phyloP scores from a whole-genome alignment of 495 filamentous ascomycete species.

The Hapsidospora chrysogenum region DNA sequence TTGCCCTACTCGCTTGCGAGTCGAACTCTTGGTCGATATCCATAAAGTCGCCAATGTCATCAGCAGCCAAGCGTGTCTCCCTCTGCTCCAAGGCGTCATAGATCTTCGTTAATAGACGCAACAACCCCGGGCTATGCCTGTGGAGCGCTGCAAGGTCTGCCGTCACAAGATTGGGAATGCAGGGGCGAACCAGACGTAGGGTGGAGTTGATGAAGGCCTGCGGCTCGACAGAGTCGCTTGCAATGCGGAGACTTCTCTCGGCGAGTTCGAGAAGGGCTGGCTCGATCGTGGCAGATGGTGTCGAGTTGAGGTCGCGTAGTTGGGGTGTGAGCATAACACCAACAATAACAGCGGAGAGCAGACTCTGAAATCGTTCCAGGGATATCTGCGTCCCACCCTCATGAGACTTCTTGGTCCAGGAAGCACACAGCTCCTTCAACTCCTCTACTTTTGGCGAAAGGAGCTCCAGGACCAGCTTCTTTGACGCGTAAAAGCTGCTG shows the following conservation, averaged over 20 bases:
- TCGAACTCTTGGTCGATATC: conserved; percentile 63
- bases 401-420: conserved; percentile 24
- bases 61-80: conserved; percentile 8
- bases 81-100: conserved; percentile 29
- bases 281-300: conserved; percentile 23
- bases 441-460: conserved; percentile 29
- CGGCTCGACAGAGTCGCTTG: conserved; percentile 15
- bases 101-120: conserved; percentile 21
- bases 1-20: conserved; percentile 31
- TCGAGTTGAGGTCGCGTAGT: conserved; percentile 19
- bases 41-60: conserved; percentile 40
- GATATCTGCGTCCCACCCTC: conserved; percentile 24
- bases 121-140: conserved; percentile 14
- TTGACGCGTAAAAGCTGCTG: conserved; percentile 22
- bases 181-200: conserved; percentile 15
- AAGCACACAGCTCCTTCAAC: conserved; percentile 16
- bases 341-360: conserved; percentile 25
- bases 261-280: conserved; percentile 13
- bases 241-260: conserved; percentile 15
- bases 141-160: conserved; percentile 12
- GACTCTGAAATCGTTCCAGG: conserved; percentile 26
- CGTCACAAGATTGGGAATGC: conserved; percentile 17
- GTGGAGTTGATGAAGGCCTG: conserved; percentile 19
- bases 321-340: conserved; percentile 24
- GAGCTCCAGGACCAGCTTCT: conserved; percentile 30